Base-by-base conservation (phyloP, 768 basidiomycete species). In the Pisolithus microcarpus region DNA sequence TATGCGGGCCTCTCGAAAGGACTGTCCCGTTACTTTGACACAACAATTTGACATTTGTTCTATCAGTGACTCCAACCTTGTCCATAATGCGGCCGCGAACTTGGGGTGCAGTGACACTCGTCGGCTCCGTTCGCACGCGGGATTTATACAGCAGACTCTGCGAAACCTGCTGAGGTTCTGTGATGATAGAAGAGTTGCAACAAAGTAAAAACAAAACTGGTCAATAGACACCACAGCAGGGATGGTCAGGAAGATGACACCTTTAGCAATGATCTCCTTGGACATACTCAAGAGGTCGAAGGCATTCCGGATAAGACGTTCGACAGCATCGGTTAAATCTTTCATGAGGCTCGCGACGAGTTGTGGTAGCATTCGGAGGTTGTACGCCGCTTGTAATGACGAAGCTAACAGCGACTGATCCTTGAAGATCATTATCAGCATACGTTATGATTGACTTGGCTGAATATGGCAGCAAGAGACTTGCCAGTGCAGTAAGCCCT, bases 301-400 rank as follows among this genome's bases (percentile, higher is more conserved):
- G 0, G 91, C 83, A 34, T 73, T 76, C 19, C 78, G 80, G 52
- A 97, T 90, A 13, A 91, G 79, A 26, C 81, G 78, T 57, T 91
- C 87, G 4, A 96, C 86, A 0, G 86, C 84, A 44, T 89, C 84
- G 18, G 84, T 88, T 7, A 97, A 71, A 64, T 95, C 91, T 5
- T 70, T 68, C 16, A 96, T 71, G 2, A 98, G 78, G 47, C 80
- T 79, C 51, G 85, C 81, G 4, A 97, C 88, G 6, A 97, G 78
- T 23, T 81, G 77, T 0, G 95, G 89, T 10, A 99, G 75, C 15
- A 89, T 79, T 26, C 86, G 78, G 13, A 99, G 79, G 63, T 97
- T 99, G 68, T 91, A 88, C 4, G 95, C 93, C 1, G 92, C 97
- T 73, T 98, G 96, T 11, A 99, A 75, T 0, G 95, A 91, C 1